Base-by-base conservation (phyloP, 352 stramenopile genomes). In the Phytophthora multivora region DNA sequence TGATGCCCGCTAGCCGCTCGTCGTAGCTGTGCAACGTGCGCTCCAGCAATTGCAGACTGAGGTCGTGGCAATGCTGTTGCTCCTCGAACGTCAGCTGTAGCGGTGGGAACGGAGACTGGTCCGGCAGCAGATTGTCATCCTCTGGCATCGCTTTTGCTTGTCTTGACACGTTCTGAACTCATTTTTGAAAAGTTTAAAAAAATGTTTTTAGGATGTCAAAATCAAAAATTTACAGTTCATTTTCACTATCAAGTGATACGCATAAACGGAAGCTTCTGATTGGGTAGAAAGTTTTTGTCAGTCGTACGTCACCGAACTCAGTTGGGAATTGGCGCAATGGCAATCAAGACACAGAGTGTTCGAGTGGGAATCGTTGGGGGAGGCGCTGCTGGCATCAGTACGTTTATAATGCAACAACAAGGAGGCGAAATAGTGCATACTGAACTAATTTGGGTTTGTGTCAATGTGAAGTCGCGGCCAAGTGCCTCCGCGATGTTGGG, bases 361-460 rank as follows among this genome's bases (percentile, higher is more conserved):
- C 82, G 73, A 38, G 79, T 94, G 10, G 85, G 80, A 28, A 75
- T 94, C 61, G 71, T 94, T 53, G 85, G 85, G 47, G 83, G 81
- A 12, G 85, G 85, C 47, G 83, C 85, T 2, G 83, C 85, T 3
- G 85, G 85, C 55, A 81, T 92, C 64, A 90, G 84, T 93, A 63
- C 62, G 84, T 82, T 33, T 26, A 15, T 28, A 23, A 55, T 23
- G 12, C 13, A 38, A 30, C 26, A 8, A n/a, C 21, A 1, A 35
- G 30, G 12, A 8, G 15, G n/a, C 5, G 16, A 18, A 18, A 39
- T 50, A 9, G 26, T 18, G 23, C 47, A 3, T 35, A 12, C 2
- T 13, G 31, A 30, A 15, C 8, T 30, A n/a, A 46, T 31, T 30
- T 4, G 0, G 15, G 48, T 7, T 53, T 55, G 11, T 41, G 4